phyloP scores from a whole-genome alignment of 2,329 filamentous ascomycete genomes.

The Emydomyces testavorans region DNA sequence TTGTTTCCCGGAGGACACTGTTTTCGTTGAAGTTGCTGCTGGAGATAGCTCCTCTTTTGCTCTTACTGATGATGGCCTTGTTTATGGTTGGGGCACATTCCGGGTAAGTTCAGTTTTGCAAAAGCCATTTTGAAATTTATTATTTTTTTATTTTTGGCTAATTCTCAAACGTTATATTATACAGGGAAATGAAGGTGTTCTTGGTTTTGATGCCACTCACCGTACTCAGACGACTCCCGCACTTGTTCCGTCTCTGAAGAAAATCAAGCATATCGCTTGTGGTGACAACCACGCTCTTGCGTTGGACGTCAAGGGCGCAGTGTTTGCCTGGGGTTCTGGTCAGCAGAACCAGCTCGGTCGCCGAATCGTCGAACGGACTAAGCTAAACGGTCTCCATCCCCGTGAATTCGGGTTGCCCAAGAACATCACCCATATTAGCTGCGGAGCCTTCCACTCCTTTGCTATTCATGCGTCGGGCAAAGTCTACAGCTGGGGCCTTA shows the following conservation, averaged over 20 bases:
- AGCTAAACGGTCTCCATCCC: constrained; percentile 44
- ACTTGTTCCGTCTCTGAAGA: constrained; percentile 43
- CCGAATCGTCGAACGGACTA: constrained; percentile 49
- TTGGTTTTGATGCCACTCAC: constrained; percentile 44
- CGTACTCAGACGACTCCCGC: constrained; percentile 37
- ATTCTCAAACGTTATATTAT: not conserved
- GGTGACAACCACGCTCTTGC: constrained; percentile 49
- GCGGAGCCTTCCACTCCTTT: constrained; percentile 73
- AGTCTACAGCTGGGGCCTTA: constrained; percentile 74
- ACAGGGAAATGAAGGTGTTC: constrained; percentile 52
- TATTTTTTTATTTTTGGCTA: constrained; percentile 11
- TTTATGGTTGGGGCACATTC: constrained; percentile 55
- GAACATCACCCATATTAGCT: constrained; percentile 50
- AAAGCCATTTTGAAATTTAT: not conserved
- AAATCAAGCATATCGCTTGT: constrained; percentile 43
- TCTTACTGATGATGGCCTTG: constrained; percentile 48
- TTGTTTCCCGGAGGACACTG: constrained; percentile 42
- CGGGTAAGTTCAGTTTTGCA: constrained; percentile 41
- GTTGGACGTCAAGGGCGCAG: constrained; percentile 47
- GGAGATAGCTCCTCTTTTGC: constrained; percentile 51
- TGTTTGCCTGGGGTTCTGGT: constrained; percentile 54
- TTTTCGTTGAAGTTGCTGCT: constrained; percentile 47
- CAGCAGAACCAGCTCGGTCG: constrained; percentile 60
- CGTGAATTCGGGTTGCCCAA: constrained; percentile 48
- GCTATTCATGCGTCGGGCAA: constrained; percentile 56